Base-by-base conservation (phyloP, 1,284 basidiomycete species). In the Salmacisia buchloeana region DNA sequence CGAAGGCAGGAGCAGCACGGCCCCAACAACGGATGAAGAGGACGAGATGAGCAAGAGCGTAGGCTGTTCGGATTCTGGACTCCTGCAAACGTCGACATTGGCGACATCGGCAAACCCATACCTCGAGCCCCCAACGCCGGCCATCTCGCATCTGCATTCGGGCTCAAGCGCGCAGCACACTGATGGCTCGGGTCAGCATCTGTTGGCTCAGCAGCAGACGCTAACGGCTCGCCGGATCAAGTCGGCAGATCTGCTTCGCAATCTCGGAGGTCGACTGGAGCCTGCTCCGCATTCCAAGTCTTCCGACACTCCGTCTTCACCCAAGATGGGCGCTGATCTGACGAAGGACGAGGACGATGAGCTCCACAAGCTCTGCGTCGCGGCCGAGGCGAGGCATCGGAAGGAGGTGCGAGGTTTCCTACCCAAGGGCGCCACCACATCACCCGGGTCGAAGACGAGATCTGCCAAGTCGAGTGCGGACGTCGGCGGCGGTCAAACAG, bases 361-460 rank as follows among this genome's bases (percentile, higher is more conserved):
- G 15, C 41, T 73, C 12, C 67, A 67, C 65, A 60, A 64, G 21
- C 60, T 67, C 2, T 72, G 68, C 38, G 52, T 72, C 18, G 63
- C 70, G 49, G 72, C 72, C 25, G 68, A 70, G 59, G 60, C 60
- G 52, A 61, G 72, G 27, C 72, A 73, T 41, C 60, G 63, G 25
- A 12, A 58, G 43, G 72, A 73, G 54, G 49, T 73, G 7, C 59
- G 61, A 1, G 68, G 65, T 2, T 70, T 63, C 34, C 31, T 71
- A 5, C 58, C 65, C 1, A 56, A 33, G 29, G 49, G 49, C 21
- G 49, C 49, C 18, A 54, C 49, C 18, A 31, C 25, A 10, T 3
- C 21, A 5, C 25, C 25, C 10, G n/a, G n/a, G n/a, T n/a, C n/a
- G n/a, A n/a, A n/a, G n/a, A n/a, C n/a, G n/a, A n/a, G n/a, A n/a